Evolutionary conservation across 169 alveolate genomes (phyloP).

Genomic region (Plasmodium blacklocki): DNA sequence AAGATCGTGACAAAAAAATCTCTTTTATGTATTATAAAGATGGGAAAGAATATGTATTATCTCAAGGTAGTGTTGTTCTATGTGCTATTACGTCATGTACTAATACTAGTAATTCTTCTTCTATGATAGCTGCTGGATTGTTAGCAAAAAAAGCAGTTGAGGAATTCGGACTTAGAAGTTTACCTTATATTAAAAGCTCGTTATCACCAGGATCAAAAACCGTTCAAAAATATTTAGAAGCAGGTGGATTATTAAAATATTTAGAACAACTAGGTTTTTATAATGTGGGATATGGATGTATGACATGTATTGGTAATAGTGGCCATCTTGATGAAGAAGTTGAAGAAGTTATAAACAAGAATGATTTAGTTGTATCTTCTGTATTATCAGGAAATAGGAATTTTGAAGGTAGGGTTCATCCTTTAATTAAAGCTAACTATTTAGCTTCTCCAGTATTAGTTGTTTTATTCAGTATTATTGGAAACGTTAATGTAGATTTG

Average conservation of each 20-base stretch:
- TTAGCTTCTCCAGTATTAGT: conserved; percentile 98
- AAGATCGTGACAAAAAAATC: conserved; percentile 65
- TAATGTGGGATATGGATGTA: conserved; percentile 98
- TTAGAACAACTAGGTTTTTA: conserved; percentile 95
- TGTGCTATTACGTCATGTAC: conserved; percentile 98
- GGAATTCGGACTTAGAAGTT: conserved; percentile 91
- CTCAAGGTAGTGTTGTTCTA: conserved; percentile 95
- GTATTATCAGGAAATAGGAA: conserved; percentile 97
- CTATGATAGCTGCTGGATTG: conserved; percentile 98
- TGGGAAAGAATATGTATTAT: conserved; percentile 82
- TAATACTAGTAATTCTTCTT: conserved; percentile 97
- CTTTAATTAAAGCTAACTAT: conserved; percentile 95
- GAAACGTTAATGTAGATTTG: conserved; percentile 94
- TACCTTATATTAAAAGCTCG: conserved; percentile 95
- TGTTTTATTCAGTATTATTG: conserved; percentile 97
- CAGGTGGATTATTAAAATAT: conserved; percentile 90
- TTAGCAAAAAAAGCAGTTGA: conserved; percentile 94
- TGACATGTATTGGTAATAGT: conserved; percentile 98
- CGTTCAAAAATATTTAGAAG: conserved; percentile 83
- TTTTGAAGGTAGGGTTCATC: conserved; percentile 97
- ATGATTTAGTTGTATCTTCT: conserved; percentile 94
- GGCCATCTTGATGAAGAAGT: conserved; percentile 96
- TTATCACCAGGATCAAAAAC: conserved; percentile 96
- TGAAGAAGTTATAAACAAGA: conserved; percentile 89
- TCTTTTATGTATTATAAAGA: conserved; percentile 78